These are phyloP conservation scores for Tremella fuciformis DNA, from an alignment of 768 basidiomycete species.

Conservation along the genomic window DNA sequence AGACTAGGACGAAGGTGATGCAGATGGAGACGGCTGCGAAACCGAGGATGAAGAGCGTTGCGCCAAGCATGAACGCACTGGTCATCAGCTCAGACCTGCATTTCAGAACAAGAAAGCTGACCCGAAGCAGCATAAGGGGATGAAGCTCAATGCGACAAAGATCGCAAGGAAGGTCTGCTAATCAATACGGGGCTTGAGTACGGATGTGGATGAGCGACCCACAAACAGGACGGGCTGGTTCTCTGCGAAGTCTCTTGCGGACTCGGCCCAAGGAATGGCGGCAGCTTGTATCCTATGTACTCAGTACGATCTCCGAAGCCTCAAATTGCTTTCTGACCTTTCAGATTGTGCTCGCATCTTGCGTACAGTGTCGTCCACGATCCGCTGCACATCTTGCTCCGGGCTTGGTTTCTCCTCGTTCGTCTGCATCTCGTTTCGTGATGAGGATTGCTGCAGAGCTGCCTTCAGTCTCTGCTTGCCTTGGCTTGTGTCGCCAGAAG, in stretches of 20 bases:
- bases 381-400: conserved; percentile 22
- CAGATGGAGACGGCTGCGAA: conserved; percentile 24
- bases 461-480: too few relatives aligned
- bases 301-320: conserved; percentile 1
- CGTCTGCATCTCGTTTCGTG: not conserved
- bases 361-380: conserved; percentile 37
- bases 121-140: conserved; percentile 35
- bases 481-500: too few relatives aligned
- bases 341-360: conserved; percentile 34
- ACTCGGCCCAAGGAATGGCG: conserved; percentile 37
- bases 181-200: not conserved
- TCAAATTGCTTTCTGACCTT: conserved; percentile 33
- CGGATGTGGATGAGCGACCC: conserved; percentile 6
- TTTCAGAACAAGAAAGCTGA: conserved; percentile 16
- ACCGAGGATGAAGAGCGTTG: conserved; percentile 30
- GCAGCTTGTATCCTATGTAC: conserved; percentile 28
- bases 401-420: not conserved
- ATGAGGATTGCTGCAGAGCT: too few relatives aligned
- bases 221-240: conserved; percentile 38
- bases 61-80: conserved; percentile 32
- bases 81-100: not conserved
- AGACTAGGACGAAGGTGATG: conserved; percentile 21
- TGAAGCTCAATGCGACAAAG: conserved; percentile 28
- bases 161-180: conserved; percentile 37
- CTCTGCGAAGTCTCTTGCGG: conserved; percentile 40